Evolutionary conservation across 2,329 filamentous ascomycete genomes (phyloP).

Genomic region (Pseudocercospora crystallina): DNA sequence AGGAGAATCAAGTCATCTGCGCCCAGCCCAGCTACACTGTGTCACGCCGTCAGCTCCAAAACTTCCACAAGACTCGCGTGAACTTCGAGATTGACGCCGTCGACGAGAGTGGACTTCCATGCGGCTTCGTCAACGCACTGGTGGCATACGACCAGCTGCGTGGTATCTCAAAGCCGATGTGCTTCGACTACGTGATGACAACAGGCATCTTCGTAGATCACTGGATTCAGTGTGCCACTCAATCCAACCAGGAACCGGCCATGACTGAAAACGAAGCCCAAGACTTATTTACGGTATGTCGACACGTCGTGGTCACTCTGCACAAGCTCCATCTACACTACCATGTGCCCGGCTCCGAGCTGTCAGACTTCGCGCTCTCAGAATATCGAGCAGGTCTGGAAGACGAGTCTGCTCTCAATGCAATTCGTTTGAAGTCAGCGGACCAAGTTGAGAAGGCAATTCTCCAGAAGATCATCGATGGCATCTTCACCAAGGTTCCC

Average conservation of each 20-base stretch:
- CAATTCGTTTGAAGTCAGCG: too few species aligned
- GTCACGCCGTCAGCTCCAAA: background rate
- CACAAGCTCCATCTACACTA: too few species aligned
- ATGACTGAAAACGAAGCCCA: too few species aligned
- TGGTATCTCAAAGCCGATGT: background rate
- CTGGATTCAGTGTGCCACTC: background rate
- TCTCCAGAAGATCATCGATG: too few species aligned
- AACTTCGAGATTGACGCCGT: background rate
- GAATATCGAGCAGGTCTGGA: too few species aligned
- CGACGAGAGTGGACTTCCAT: background rate
- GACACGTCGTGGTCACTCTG: too few species aligned
- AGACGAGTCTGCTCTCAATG: too few species aligned
- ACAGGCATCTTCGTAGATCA: background rate
- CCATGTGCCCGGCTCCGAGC: too few species aligned
- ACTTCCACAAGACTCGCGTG: background rate
- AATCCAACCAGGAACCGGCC: background rate
- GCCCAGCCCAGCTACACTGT: background rate
- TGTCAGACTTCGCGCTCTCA: too few species aligned
- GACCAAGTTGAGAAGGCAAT: too few species aligned
- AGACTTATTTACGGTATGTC: too few species aligned
- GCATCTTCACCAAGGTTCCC: too few species aligned
- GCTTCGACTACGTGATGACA: background rate
- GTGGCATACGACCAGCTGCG: background rate
- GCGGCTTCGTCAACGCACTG: slow-evolving; percentile 2
- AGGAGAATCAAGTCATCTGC: slow-evolving; percentile 3